Evolutionary conservation across 345 rosid genomes (phyloP).

Genomic region (Anacardium occidentale): DNA sequence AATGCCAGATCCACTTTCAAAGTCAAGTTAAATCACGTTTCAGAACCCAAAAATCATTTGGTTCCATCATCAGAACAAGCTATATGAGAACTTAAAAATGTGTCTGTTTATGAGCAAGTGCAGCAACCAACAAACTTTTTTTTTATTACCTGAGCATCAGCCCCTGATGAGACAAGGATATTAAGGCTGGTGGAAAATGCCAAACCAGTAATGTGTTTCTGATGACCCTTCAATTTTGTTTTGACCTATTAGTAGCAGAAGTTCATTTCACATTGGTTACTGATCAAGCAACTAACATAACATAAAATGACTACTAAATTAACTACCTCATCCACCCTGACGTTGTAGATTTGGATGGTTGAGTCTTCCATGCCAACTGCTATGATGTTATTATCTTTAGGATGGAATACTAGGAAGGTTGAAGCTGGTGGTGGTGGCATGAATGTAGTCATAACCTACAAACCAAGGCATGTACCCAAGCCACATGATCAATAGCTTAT

Average conservation of each 20-base stretch:
- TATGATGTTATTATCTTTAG: conserved; percentile 53
- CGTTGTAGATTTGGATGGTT: conserved; percentile 52
- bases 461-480: conserved; percentile 4
- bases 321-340: conserved; percentile 55
- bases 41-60: not conserved
- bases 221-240: conserved; percentile 72
- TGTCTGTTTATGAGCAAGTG: not conserved
- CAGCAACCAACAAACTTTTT: not conserved
- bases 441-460: conserved; percentile 61
- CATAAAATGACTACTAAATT: conserved; percentile 9
- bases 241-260: conserved; percentile 48
- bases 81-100: not conserved
- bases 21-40: not conserved
- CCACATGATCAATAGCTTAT: conserved; percentile 3
- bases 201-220: conserved; percentile 68
- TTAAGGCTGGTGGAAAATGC: conserved; percentile 67
- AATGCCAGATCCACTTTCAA: not conserved
- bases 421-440: conserved; percentile 61
- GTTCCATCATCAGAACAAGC: no score
- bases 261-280: conserved; percentile 2
- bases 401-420: conserved; percentile 56
- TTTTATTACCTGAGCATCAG: conserved; percentile 70
- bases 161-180: conserved; percentile 75
- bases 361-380: conserved; percentile 64
- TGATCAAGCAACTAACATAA: not conserved